Conservation (phyloP, 805 yeast genomes). For the Pichia pseudocactophila region DNA sequence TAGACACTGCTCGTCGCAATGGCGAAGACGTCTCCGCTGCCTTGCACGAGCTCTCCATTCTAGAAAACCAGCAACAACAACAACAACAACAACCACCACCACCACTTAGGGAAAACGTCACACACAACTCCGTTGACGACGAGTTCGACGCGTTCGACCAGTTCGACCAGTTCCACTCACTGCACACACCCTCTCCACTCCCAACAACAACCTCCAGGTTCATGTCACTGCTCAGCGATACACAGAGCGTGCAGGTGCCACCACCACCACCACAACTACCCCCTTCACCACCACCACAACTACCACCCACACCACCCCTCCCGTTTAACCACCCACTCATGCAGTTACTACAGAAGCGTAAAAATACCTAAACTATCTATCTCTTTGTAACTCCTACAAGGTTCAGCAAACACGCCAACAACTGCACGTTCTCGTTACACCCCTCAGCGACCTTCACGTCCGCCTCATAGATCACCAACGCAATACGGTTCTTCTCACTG, state of each 20-base stretch:
- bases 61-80: constrained; percentile 14
- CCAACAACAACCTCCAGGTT: constrained; percentile 13
- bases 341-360: too few relatives aligned
- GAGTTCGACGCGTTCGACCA: too few relatives aligned
- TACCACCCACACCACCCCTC: constrained; percentile 6
- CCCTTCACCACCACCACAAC: constrained; percentile 4
- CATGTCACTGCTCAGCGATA: constrained; percentile 5
- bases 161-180: too few relatives aligned
- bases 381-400: too few relatives aligned
- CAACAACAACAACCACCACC: neutral
- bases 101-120: too few relatives aligned
- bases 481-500: constrained; percentile 52
- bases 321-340: neutral
- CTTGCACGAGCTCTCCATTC: too few relatives aligned
- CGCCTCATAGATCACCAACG: constrained; percentile 59
- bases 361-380: too few relatives aligned
- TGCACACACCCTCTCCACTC: constrained; percentile 27
- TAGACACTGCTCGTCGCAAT: constrained; percentile 39
- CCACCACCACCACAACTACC: neutral
- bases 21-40: too few relatives aligned
- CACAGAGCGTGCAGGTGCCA: neutral
- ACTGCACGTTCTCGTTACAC: constrained; percentile 73
- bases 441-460: constrained; percentile 76
- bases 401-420: neutral
- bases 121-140: neutral